These are phyloP conservation scores for Globisporangium cederbergense DNA, from an alignment of 352 stramenopile species.

Conservation along the genomic window DNA sequence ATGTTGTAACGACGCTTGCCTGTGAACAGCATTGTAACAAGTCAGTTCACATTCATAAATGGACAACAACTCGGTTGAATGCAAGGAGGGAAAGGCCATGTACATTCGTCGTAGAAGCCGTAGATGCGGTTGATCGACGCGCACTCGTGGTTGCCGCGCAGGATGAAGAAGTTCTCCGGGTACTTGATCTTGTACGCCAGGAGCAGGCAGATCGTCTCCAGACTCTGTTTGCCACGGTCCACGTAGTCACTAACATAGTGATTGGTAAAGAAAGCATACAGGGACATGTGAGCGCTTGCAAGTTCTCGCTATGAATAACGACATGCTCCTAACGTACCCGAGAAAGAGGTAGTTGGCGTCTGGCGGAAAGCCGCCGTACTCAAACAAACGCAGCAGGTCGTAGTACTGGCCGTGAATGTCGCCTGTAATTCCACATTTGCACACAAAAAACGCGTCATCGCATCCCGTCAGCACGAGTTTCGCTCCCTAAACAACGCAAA, in stretches of 20 bases:
- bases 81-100: no score
- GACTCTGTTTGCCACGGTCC: slow-evolving; percentile 93
- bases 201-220: slow-evolving; percentile 98
- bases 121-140: slow-evolving; percentile 99
- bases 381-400: slow-evolving; percentile 97
- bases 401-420: slow-evolving; percentile 99
- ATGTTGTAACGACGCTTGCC: slow-evolving; percentile 93
- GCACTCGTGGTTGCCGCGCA: slow-evolving; percentile 98
- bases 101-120: slow-evolving; percentile 31
- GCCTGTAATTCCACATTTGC: not conserved
- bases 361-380: slow-evolving; percentile 89
- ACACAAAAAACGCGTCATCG: not conserved
- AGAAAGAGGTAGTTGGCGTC: slow-evolving; percentile 68
- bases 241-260: slow-evolving; percentile 80
- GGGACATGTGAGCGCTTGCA: not conserved
- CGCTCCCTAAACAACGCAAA: not conserved
- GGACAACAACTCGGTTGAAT: no score
- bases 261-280: slow-evolving; percentile 6
- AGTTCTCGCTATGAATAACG: not conserved
- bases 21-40: slow-evolving; percentile 13
- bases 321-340: slow-evolving; percentile 34
- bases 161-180: slow-evolving; percentile 96
- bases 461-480: not conserved
- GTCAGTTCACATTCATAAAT: no score
- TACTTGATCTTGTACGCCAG: slow-evolving; percentile 99